Evolutionary conservation across 2,329 filamentous ascomycete species (phyloP).

Genomic region (Ophiostoma tasmaniense): DNA sequence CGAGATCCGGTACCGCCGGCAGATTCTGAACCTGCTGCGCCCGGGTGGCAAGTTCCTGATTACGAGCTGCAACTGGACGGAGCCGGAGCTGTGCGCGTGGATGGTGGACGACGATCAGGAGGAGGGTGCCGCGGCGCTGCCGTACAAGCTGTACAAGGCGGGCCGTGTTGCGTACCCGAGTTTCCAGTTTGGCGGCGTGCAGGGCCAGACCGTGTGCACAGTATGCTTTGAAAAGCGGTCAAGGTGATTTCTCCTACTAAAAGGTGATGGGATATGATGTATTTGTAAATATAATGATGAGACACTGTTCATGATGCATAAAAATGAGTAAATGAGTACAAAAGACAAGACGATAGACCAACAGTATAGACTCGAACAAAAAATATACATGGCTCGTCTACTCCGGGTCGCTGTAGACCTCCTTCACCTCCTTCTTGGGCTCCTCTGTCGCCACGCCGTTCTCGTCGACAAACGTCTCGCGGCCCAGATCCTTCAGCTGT

Average conservation of each 20-base stretch:
- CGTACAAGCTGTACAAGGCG: conserved; percentile 45
- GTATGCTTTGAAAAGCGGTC: conserved; percentile 60
- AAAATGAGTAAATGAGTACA: neutral
- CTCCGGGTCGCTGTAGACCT: conserved; percentile 21
- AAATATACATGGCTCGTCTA: neutral
- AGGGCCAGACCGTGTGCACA: conserved; percentile 82
- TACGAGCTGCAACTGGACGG: conserved; percentile 98
- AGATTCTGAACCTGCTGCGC: conserved; percentile 60
- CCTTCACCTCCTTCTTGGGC: conserved; percentile 17
- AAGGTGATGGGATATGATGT: neutral
- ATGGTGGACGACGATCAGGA: conserved; percentile 45
- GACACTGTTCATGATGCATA: neutral
- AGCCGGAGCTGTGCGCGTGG: conserved; percentile 73
- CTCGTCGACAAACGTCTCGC: conserved; percentile 14
- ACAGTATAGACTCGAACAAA: neutral
- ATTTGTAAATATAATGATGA: neutral
- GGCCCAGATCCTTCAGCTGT: conserved; percentile 65
- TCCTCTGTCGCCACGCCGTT: neutral
- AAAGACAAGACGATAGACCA: neutral
- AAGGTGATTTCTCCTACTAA: neutral
- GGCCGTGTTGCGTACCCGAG: conserved; percentile 70
- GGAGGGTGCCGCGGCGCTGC: neutral
- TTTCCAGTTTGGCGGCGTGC: conserved; percentile 82
- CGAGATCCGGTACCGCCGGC: conserved; percentile 65
- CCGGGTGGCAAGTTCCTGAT: conserved; percentile 67